phyloP scores from a whole-genome alignment of 768 basidiomycete species.

The Lyophyllum atratum region DNA sequence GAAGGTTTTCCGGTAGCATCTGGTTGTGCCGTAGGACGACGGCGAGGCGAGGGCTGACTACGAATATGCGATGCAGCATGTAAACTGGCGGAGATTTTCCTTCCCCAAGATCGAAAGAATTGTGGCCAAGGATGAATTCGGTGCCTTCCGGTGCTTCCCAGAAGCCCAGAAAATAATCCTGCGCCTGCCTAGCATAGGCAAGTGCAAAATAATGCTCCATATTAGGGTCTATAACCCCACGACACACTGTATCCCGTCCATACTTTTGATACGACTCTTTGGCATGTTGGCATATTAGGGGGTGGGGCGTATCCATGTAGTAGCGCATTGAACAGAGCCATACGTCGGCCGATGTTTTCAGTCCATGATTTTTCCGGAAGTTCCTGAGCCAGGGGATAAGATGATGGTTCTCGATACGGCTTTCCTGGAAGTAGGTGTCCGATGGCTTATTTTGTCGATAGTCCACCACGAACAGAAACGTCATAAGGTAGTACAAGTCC shows the following conservation, averaged over 20 bases:
- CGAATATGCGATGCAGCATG: constrained; percentile 25
- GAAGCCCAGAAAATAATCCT: constrained; percentile 22
- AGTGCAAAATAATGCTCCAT: constrained; percentile 21
- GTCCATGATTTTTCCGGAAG: constrained; percentile 15
- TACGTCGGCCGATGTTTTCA: constrained; percentile 19
- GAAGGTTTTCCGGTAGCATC: background rate
- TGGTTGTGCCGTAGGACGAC: constrained; percentile 20
- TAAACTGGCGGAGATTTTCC: constrained; percentile 12
- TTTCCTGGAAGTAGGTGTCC: constrained; percentile 22
- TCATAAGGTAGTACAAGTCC: constrained; percentile 22
- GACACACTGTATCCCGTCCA: background rate
- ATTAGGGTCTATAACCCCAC: constrained; percentile 1
- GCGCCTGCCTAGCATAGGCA: constrained; percentile 16
- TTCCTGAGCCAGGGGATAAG: constrained; percentile 17
- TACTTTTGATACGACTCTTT: constrained; percentile 8
- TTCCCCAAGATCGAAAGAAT: constrained; percentile 32
- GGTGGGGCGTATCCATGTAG: constrained; percentile 27
- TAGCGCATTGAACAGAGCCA: constrained; percentile 27
- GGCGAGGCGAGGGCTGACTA: constrained; percentile 29
- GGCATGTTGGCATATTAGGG: constrained; percentile 7
- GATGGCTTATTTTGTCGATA: constrained; percentile 18
- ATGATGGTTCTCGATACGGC: constrained; percentile 15
- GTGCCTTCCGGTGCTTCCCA: constrained; percentile 26
- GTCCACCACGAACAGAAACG: constrained; percentile 33
- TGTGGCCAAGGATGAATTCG: constrained; percentile 30